A percentile compares a stretch with the other conserved stretches of the same genome.
Evolutionary conservation across 805 yeast genomes (phyloP).

Genomic region (Wickerhamiella musiphila): DNA sequence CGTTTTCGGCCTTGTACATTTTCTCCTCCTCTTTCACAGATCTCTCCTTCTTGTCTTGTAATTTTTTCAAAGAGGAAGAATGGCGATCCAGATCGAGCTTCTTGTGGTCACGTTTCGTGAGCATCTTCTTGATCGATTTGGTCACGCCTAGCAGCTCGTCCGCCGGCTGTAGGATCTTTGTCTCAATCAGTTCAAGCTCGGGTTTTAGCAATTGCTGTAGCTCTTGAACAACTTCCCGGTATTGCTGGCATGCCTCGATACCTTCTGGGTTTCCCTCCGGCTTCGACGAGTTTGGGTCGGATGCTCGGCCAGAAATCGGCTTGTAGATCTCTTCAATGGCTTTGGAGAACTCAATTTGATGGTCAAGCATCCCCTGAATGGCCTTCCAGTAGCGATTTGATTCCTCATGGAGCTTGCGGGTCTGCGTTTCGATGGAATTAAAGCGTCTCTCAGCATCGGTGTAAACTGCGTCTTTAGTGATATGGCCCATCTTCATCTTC

Average conservation of each 20-base stretch:
- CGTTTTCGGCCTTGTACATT: constrained; percentile 77
- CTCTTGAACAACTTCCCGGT: constrained; percentile 72
- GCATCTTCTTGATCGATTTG: constrained; percentile 75
- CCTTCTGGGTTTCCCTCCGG: constrained; percentile 97
- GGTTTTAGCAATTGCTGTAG: constrained; percentile 77
- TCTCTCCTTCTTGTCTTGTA: constrained; percentile 67
- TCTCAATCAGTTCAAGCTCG: constrained; percentile 79
- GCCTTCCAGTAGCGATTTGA: constrained; percentile 80
- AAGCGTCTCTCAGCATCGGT: constrained; percentile 92
- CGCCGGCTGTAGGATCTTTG: constrained; percentile 79
- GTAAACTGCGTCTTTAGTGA: constrained; percentile 72
- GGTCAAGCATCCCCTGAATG: constrained; percentile 82
- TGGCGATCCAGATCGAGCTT: constrained; percentile 86
- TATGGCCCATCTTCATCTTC: constrained; percentile 58
- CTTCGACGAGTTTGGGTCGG: constrained; percentile 71
- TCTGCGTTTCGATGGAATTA: constrained; percentile 76
- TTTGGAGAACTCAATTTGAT: constrained; percentile 87
- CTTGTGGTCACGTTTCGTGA: constrained; percentile 88
- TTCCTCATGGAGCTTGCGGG: constrained; percentile 78
- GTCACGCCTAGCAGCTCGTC: constrained; percentile 76
- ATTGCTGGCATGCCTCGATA: constrained; percentile 83
- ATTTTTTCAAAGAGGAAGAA: constrained; percentile 47
- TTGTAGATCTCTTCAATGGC: constrained; percentile 92
- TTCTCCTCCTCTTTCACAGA: constrained; percentile 82
- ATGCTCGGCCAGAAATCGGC: constrained; percentile 82